Evolutionary conservation across 2,329 filamentous ascomycete species (phyloP).

Genomic region (Fusarium sp.): DNA sequence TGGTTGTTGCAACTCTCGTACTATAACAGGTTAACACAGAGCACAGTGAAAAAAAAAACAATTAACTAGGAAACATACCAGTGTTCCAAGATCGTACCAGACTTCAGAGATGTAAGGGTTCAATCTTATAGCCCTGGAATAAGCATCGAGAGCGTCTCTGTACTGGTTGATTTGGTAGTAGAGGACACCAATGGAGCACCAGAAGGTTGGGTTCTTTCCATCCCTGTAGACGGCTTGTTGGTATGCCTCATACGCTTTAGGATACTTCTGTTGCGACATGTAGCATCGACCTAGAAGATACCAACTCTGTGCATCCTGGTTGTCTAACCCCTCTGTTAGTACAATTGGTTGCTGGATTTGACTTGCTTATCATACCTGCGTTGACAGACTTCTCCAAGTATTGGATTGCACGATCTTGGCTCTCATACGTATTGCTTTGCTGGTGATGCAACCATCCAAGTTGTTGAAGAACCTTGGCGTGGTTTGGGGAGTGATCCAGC

Average conservation of each 20-base stretch:
- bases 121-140: constrained; percentile 93
- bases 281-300: constrained; percentile 97
- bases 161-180: constrained; percentile 99
- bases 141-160: constrained; percentile 95
- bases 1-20: constrained; percentile 99
- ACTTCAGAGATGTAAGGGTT: constrained; percentile 99
- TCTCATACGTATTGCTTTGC: constrained; percentile 89
- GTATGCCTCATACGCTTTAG: constrained; percentile 98
- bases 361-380: constrained; percentile 72
- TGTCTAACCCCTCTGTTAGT: constrained; percentile 68
- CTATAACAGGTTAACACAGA: constrained; percentile 60
- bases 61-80: constrained; percentile 70
- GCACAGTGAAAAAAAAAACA: not conserved
- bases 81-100: constrained; percentile 96
- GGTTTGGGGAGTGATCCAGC: constrained; percentile 92
- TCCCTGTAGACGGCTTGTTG: constrained; percentile 99
- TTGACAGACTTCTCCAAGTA: constrained; percentile 96
- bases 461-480: constrained; percentile 98
- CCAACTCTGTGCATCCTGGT: constrained; percentile 97
- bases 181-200: constrained; percentile 98
- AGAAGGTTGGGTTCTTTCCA: constrained; percentile 97
- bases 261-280: constrained; percentile 99
- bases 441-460: constrained; percentile 98
- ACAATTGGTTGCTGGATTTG: not conserved
- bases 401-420: constrained; percentile 95